These are phyloP conservation scores for Pythium rhizo-oryzae DNA, from an alignment of 352 stramenopile genomes.

Conservation along the genomic window DNA sequence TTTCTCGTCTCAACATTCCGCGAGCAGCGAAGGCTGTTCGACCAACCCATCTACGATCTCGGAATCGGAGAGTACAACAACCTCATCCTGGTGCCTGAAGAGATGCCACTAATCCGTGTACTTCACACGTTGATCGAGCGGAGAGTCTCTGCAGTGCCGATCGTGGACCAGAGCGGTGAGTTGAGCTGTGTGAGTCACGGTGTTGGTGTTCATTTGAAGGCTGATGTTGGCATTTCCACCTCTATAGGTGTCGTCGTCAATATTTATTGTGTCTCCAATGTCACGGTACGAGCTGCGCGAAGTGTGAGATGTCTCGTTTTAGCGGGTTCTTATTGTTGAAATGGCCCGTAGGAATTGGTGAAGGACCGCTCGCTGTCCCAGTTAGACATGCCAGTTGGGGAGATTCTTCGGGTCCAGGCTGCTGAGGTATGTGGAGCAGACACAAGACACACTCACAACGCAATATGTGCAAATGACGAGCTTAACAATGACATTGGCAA, in stretches of 20 bases:
- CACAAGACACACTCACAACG: neutral
- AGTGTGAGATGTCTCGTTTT: too few relatives aligned
- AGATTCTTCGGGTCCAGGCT: constrained; percentile 86
- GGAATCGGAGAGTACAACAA: constrained; percentile 95
- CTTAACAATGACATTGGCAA: neutral
- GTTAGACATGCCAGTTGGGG: constrained; percentile 88
- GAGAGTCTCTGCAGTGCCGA: constrained; percentile 82
- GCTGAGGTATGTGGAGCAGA: constrained; percentile 56
- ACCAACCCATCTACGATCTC: constrained; percentile 96
- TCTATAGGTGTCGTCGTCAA: constrained; percentile 85
- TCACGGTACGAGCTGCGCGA: constrained; percentile 53
- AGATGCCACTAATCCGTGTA: constrained; percentile 94
- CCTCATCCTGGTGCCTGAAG: constrained; percentile 92
- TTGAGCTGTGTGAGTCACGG: constrained; percentile 1
- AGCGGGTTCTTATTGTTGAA: too few relatives aligned
- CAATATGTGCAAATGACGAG: neutral
- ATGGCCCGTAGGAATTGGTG: constrained; percentile 64
- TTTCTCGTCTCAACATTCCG: constrained; percentile 97
- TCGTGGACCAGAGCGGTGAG: constrained; percentile 81
- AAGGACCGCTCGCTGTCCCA: constrained; percentile 88
- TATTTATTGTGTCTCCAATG: constrained; percentile 93
- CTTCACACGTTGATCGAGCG: constrained; percentile 87
- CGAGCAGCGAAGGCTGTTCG: constrained; percentile 96
- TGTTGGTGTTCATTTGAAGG: neutral
- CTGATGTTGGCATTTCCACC: neutral